Percentiles rank a stretch among this genome's conserved stretches.
Conservation (phyloP, 129 eudicot species). For the Oenanthe sinensis region DNA sequence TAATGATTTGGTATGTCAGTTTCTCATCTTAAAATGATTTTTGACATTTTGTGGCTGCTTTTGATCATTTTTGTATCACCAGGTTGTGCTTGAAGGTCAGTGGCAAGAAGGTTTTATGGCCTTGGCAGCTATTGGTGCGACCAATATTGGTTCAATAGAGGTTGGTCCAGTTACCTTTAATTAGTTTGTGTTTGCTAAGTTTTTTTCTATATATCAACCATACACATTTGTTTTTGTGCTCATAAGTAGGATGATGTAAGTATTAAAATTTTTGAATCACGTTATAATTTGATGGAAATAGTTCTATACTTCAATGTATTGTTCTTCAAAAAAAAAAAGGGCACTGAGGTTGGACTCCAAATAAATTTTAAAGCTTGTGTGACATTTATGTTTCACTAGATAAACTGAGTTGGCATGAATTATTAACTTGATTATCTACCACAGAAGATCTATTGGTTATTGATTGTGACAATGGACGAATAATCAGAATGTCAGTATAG, state of each 20-base stretch:
- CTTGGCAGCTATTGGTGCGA: constrained; percentile 95
- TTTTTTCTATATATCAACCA: not conserved
- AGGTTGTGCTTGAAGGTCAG: constrained; percentile 93
- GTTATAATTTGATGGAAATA: not conserved
- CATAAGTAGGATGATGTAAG: not conserved
- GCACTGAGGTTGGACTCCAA: not conserved
- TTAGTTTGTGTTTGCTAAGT: not conserved
- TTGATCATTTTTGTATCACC: constrained; percentile 14
- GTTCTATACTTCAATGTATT: not conserved
- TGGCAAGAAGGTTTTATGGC: constrained; percentile 97
- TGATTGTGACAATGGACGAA: not conserved
- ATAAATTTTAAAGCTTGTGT: not conserved
- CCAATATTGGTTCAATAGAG: constrained; percentile 94
- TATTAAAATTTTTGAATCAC: not conserved
- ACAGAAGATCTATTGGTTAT: not conserved
- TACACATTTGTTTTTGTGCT: not conserved
- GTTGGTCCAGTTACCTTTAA: constrained; percentile 15
- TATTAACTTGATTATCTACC: not conserved
- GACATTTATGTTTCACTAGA: too few relatives aligned
- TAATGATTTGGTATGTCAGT: not conserved
- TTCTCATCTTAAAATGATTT: not conserved
- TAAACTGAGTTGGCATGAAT: not conserved
- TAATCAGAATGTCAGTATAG: not conserved
- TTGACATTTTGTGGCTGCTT: not conserved
- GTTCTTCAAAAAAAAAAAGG: not conserved